Conservation (phyloP, 306 rosid genomes). For the Alnus glutinosa region DNA sequence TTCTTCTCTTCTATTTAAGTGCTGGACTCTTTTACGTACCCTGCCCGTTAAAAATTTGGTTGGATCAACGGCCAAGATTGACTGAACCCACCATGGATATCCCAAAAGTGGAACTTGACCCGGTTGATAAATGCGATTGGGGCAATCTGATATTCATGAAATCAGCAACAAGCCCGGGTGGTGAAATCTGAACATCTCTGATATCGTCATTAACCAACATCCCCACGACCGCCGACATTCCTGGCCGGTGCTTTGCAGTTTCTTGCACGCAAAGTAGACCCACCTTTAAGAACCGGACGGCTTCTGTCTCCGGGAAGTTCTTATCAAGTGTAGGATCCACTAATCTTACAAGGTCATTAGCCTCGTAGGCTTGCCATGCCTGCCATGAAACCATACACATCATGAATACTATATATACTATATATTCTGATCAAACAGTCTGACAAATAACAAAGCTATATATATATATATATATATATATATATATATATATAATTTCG, state of each 20-base stretch:
- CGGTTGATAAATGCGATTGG: slow-evolving; percentile 34
- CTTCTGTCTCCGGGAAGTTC: slow-evolving; percentile 49
- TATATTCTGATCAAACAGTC: no score
- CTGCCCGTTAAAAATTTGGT: not conserved
- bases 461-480: no score
- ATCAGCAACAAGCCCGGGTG: slow-evolving; percentile 78
- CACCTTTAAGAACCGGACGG: slow-evolving; percentile 58
- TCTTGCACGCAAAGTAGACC: slow-evolving; percentile 91
- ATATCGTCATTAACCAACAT: slow-evolving; percentile 46
- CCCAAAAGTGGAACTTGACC: slow-evolving; percentile 28
- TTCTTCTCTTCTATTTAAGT: no score
- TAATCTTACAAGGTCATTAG: slow-evolving; percentile 35
- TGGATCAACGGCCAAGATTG: slow-evolving; percentile 38
- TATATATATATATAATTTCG: not conserved
- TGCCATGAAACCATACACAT: slow-evolving; percentile 20
- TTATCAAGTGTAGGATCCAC: slow-evolving; percentile 60
- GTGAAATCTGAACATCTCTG: slow-evolving; percentile 43
- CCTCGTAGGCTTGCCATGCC: slow-evolving; percentile 75
- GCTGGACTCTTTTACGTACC: no score
- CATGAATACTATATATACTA: no score
- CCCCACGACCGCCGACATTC: slow-evolving; percentile 53
- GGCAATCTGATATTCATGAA: slow-evolving; percentile 62
- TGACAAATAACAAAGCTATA: no score
- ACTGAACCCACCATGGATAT: slow-evolving; percentile 32
- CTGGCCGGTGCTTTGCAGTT: slow-evolving; percentile 59